These are phyloP conservation scores for Pseudotulostoma volvatum DNA, from an alignment of 495 filamentous ascomycete genomes.

Conservation along the genomic window DNA sequence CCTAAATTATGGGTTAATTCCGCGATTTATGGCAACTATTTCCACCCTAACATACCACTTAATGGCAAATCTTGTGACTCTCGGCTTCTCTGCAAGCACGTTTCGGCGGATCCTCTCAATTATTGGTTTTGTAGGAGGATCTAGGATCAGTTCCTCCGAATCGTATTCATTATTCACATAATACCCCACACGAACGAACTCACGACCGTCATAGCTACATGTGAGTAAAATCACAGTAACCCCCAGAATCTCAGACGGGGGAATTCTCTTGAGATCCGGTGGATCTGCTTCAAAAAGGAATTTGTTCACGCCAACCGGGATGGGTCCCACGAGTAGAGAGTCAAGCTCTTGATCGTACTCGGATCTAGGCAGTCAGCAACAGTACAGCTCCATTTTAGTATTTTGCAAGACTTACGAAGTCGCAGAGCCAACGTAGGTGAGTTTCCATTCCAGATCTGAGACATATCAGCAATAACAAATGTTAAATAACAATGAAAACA, in stretches of 20 bases:
- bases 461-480: neutral
- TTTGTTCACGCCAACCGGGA: constrained; percentile 94
- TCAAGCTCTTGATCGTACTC: constrained; percentile 98
- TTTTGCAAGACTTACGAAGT: constrained; percentile 82
- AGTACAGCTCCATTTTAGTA: no score
- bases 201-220: constrained; percentile 87
- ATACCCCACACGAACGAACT: constrained; percentile 97
- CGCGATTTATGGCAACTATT: neutral
- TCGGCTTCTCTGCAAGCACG: constrained; percentile 88
- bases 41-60: constrained; percentile 56
- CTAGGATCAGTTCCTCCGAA: constrained; percentile 67
- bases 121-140: constrained; percentile 80
- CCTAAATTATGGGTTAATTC: constrained; percentile 32
- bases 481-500: neutral
- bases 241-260: constrained; percentile 83
- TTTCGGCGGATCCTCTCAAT: constrained; percentile 84
- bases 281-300: constrained; percentile 95
- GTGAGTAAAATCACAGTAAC: constrained; percentile 94
- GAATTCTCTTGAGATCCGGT: constrained; percentile 76
- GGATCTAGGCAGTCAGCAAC: constrained; percentile 38
- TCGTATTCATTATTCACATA: constrained; percentile 99
- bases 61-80: constrained; percentile 96
- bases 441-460: constrained; percentile 93
- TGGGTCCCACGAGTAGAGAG: constrained; percentile 85
- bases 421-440: constrained; percentile 96